These are phyloP conservation scores for Chondrus crispus DNA, from an alignment of 23 red algal genomes.

Conservation along the genomic window DNA sequence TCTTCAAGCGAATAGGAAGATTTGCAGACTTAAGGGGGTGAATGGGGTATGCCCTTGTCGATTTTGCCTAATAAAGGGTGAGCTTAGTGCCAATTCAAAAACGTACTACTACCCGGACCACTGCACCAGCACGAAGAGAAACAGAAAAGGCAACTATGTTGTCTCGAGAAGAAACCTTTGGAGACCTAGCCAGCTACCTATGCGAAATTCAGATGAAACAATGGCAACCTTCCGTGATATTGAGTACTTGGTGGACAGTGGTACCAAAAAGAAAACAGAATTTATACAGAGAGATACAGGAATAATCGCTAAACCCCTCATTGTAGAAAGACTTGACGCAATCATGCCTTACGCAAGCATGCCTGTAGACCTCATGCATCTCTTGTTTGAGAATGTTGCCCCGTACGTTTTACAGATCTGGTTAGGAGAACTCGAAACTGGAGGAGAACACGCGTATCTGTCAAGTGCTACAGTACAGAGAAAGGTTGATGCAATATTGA, in stretches of 20 bases:
- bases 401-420: neutral
- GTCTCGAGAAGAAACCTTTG: neutral
- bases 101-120: conserved; percentile 6
- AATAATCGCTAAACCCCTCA: neutral
- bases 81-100: neutral
- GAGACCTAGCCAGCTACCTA: neutral
- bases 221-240: neutral
- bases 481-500: neutral
- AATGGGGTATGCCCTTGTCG: conserved; percentile 14
- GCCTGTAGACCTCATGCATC: conserved; percentile 32
- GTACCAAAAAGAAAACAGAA: neutral
- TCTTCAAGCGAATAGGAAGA: neutral
- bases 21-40: neutral
- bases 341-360: neutral
- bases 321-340: neutral
- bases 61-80: neutral
- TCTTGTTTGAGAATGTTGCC: conserved; percentile 16
- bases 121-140: neutral
- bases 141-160: neutral
- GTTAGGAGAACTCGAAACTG: neutral
- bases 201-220: neutral
- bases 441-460: neutral
- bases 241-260: neutral
- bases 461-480: neutral
- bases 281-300: neutral